A percentile compares a stretch with the other conserved stretches of the same genome.
Conservation (phyloP, 1,284 basidiomycete species). For the Apiotrichum mycotoxinovorans region DNA sequence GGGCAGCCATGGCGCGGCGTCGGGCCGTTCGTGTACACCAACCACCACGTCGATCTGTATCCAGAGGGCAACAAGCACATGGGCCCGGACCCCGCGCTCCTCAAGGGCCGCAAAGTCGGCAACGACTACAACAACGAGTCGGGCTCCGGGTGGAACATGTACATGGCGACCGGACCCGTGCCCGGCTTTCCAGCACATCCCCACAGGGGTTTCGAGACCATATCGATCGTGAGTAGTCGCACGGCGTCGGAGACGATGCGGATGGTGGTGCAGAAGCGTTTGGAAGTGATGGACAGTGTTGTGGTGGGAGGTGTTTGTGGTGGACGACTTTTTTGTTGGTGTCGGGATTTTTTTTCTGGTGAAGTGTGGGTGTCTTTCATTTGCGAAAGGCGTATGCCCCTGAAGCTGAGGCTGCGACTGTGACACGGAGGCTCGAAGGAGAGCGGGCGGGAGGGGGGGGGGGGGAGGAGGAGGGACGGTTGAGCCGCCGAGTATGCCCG, state of each 20-base stretch:
- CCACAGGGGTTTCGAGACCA: slow-evolving; percentile 15
- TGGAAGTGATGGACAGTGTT: not conserved
- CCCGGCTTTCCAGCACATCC: slow-evolving; percentile 21
- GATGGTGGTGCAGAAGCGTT: not conserved
- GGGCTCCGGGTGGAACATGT: slow-evolving; percentile 18
- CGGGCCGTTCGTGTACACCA: slow-evolving; percentile 16
- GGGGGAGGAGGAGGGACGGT: too few species aligned
- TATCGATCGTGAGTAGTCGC: slow-evolving; percentile 4
- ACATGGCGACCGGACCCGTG: slow-evolving; percentile 10
- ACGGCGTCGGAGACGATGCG: too few species aligned
- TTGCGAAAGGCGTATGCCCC: too few species aligned
- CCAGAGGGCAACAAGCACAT: slow-evolving; percentile 6
- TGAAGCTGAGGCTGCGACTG: too few species aligned
- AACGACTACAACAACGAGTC: slow-evolving; percentile 10
- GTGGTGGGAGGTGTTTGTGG: too few species aligned
- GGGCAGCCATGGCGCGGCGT: slow-evolving; percentile 5
- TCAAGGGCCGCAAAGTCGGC: slow-evolving; percentile 14
- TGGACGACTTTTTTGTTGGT: too few species aligned
- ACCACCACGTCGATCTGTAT: slow-evolving; percentile 16
- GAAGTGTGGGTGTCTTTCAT: too few species aligned
- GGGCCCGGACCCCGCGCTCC: slow-evolving; percentile 4
- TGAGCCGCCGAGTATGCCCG: too few species aligned
- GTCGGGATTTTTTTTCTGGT: too few species aligned
- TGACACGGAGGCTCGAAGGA: too few species aligned
- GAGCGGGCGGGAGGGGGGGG: too few species aligned